Percentiles rank a stretch among this genome's conserved stretches.
These are phyloP conservation scores for Komagataella mondaviorum DNA, from an alignment of 805 yeast species.

Conservation along the genomic window DNA sequence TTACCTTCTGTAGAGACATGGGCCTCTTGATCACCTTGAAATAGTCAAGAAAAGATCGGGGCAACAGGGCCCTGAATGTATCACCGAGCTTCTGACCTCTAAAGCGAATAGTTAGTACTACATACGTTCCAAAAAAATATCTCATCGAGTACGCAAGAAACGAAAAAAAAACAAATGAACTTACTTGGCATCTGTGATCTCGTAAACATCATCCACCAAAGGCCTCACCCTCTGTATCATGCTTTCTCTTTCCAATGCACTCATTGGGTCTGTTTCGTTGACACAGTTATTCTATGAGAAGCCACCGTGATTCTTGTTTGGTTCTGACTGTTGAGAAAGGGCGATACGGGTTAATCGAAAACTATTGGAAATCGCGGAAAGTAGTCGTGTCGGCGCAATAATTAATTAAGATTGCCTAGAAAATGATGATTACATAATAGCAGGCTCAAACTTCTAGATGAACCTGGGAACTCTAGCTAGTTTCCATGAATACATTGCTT, in stretches of 20 bases:
- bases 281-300: background rate
- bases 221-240: conserved; percentile 4
- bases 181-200: conserved; percentile 10
- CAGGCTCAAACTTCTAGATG: background rate
- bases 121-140: background rate
- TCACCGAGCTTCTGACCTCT: conserved; percentile 11
- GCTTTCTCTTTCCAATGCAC: background rate
- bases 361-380: background rate
- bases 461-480: conserved; percentile 6
- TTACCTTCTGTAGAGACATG: conserved; percentile 66
- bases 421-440: background rate
- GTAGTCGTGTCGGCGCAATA: background rate
- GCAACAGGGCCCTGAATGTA: conserved; percentile 60
- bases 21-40: conserved; percentile 69
- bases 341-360: background rate
- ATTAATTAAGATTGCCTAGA: background rate
- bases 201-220: conserved; percentile 6
- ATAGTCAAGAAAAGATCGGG: conserved; percentile 62
- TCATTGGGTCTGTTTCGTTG: background rate
- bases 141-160: background rate
- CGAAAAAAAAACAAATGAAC: background rate
- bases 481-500: conserved; percentile 30
- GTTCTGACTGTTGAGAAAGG: background rate
- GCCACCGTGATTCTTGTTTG: background rate
- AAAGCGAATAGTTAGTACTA: background rate